These are phyloP conservation scores for Azolla pinnata DNA, from an alignment of 75 land plant species.

Conservation along the genomic window DNA sequence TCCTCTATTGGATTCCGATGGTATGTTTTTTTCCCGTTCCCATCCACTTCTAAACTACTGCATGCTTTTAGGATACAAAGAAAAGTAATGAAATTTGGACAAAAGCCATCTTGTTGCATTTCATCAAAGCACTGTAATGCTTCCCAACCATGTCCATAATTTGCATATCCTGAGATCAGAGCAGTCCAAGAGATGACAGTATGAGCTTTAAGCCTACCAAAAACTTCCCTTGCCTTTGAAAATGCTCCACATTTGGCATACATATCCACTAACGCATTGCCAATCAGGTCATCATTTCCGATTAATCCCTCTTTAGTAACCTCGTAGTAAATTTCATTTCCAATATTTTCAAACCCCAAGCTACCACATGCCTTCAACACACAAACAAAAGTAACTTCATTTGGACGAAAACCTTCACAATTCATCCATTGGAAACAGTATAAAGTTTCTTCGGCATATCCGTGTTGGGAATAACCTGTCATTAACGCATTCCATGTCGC, in stretches of 20 bases:
- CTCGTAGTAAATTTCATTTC: conserved; percentile 23
- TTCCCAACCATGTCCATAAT: not conserved
- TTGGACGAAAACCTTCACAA: conserved; percentile 19
- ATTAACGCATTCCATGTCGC: conserved; percentile 33
- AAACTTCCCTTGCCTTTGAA: too few species aligned
- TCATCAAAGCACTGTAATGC: not conserved
- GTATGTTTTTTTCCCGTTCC: not conserved
- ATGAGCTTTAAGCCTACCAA: too few species aligned
- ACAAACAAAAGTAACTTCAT: conserved; percentile 20
- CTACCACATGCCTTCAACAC: conserved; percentile 26
- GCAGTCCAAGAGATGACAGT: not conserved
- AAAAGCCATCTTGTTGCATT: not conserved
- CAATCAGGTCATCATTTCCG: conserved; percentile 4
- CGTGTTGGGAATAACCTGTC: conserved; percentile 20
- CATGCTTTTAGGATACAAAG: not conserved
- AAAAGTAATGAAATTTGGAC: not conserved
- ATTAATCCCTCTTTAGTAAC: conserved; percentile 17
- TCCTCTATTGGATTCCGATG: not conserved
- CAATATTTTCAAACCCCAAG: conserved; percentile 5
- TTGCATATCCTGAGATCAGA: not conserved
- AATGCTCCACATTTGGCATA: too few species aligned
- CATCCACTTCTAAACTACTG: not conserved
- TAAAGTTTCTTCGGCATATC: conserved; percentile 16
- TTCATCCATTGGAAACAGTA: conserved; percentile 29
- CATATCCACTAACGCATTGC: too few species aligned